Percentiles rank a stretch among this genome's conserved stretches.
These are phyloP conservation scores for Prosopis cineraria DNA, from an alignment of 306 rosid species.

Conservation along the genomic window DNA sequence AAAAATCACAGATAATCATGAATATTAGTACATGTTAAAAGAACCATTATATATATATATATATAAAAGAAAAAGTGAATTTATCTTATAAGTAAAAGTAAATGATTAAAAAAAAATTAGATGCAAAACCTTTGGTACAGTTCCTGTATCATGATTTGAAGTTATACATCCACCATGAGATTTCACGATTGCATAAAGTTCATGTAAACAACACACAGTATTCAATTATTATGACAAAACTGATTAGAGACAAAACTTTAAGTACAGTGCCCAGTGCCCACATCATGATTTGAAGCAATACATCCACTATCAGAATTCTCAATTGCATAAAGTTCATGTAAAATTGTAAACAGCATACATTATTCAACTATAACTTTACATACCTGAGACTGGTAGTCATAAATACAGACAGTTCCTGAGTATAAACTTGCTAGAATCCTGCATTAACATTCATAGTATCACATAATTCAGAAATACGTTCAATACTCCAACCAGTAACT, in stretches of 20 bases:
- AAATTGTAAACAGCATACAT: slow-evolving; percentile 11
- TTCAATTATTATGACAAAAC: not conserved
- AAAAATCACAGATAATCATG: not conserved
- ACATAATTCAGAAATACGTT: slow-evolving; percentile 18
- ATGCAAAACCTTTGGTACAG: not conserved
- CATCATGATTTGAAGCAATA: slow-evolving; percentile 33
- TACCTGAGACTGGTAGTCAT: slow-evolving; percentile 99
- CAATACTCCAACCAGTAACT: not conserved
- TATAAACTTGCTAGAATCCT: slow-evolving; percentile 97
- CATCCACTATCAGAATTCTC: slow-evolving; percentile 27
- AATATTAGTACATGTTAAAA: not conserved
- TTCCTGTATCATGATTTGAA: not conserved
- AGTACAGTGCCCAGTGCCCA: too few species aligned
- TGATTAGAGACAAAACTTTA: not conserved
- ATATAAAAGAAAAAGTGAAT: not conserved
- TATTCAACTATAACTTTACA: slow-evolving; percentile 18
- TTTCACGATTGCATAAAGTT: slow-evolving; percentile 15
- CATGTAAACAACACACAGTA: slow-evolving; percentile 7
- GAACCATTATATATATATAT: not conserved
- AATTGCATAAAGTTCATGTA: not conserved
- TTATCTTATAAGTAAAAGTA: not conserved
- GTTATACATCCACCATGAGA: slow-evolving; percentile 34
- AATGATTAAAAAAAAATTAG: not conserved
- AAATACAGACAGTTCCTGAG: slow-evolving; percentile 94
- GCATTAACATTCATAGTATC: slow-evolving; percentile 37